Conservation (phyloP, 805 yeast genomes). For the Kluyveromyces wickerhamii region DNA sequence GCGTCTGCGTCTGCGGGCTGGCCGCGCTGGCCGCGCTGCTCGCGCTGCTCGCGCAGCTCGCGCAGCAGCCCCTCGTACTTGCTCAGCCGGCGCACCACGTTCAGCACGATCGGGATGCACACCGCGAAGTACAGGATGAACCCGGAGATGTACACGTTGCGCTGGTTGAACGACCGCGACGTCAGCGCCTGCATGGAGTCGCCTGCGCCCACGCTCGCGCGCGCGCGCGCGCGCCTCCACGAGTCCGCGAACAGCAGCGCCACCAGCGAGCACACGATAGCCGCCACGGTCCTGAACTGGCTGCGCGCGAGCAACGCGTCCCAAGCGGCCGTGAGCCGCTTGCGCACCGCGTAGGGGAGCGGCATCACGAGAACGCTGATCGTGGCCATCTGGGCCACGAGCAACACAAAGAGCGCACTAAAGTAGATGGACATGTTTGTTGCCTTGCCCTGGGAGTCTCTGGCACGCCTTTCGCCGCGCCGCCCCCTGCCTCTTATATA, state of each 20-base stretch:
- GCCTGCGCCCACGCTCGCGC: slow-evolving; percentile 6
- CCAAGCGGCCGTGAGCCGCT: slow-evolving; percentile 34
- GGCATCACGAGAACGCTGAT: slow-evolving; percentile 46
- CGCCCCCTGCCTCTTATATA: too few relatives aligned
- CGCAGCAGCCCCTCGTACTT: slow-evolving; percentile 34
- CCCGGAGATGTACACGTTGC: slow-evolving; percentile 56
- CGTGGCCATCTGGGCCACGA: slow-evolving; percentile 45
- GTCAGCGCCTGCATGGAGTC: slow-evolving; percentile 43
- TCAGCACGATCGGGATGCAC: slow-evolving; percentile 47
- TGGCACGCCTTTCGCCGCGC: too few relatives aligned
- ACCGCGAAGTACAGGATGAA: slow-evolving; percentile 49
- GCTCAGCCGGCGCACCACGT: slow-evolving; percentile 45
- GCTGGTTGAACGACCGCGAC: slow-evolving; percentile 52
- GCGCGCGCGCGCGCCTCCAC: slow-evolving; percentile 32
- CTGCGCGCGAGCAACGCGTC: slow-evolving; percentile 29
- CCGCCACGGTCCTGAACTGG: slow-evolving; percentile 39
- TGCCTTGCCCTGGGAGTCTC: too few relatives aligned
- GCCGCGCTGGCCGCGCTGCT: slow-evolving; percentile 14
- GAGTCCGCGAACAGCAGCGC: slow-evolving; percentile 48
- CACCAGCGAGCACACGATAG: slow-evolving; percentile 37
- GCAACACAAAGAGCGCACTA: slow-evolving; percentile 36
- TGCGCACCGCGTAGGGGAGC: slow-evolving; percentile 42
- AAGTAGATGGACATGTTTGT: slow-evolving; percentile 28
- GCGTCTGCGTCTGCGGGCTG: slow-evolving; percentile 11
- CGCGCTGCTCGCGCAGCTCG: slow-evolving; percentile 11